A percentile compares a stretch with the other conserved stretches of the same genome.
These are phyloP conservation scores for Borovskyia barvae DNA, from an alignment of 208 protist species.

Conservation along the genomic window DNA sequence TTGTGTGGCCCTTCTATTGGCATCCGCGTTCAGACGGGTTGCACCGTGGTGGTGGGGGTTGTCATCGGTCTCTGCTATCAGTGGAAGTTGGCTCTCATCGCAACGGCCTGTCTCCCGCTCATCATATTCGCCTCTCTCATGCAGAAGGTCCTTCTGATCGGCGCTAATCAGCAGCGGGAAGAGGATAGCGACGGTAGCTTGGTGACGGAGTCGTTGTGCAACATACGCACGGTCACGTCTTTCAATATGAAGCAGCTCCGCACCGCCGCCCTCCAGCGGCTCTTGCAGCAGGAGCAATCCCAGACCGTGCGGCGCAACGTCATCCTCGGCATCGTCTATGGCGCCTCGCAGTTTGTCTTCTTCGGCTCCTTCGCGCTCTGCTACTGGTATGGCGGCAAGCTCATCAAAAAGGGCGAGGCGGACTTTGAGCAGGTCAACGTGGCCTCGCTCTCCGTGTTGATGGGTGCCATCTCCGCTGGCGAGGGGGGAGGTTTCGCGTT, in stretches of 20 bases:
- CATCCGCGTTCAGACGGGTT: constrained; percentile 46
- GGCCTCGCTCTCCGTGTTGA: constrained; percentile 47
- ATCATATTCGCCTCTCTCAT: constrained; percentile 33
- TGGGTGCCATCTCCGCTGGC: constrained; percentile 53
- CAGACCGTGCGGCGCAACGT: constrained; percentile 24
- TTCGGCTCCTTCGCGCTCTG: constrained; percentile 57
- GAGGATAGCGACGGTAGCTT: constrained; percentile 47
- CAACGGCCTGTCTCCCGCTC: constrained; percentile 53
- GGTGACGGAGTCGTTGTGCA: constrained; percentile 70
- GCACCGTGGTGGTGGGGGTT: constrained; percentile 44
- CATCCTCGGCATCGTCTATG: constrained; percentile 41
- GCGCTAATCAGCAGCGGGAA: constrained; percentile 32
- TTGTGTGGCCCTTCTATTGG: constrained; percentile 71
- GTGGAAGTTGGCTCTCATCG: constrained; percentile 75
- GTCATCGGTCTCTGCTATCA: constrained; percentile 63
- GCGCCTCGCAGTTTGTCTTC: constrained; percentile 59
- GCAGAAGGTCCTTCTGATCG: constrained; percentile 46
- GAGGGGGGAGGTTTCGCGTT: constrained; percentile 68
- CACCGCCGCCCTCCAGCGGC: constrained; percentile 18
- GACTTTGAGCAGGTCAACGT: constrained; percentile 56
- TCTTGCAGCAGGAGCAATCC: constrained; percentile 22
- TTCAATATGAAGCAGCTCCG: constrained; percentile 66
- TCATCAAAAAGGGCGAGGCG: constrained; percentile 62
- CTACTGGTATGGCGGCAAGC: constrained; percentile 81
- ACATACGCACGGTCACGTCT: constrained; percentile 70